Evolutionary conservation across 139 green algal genomes (phyloP).

Genomic region (Chlorella sorokiniana): DNA sequence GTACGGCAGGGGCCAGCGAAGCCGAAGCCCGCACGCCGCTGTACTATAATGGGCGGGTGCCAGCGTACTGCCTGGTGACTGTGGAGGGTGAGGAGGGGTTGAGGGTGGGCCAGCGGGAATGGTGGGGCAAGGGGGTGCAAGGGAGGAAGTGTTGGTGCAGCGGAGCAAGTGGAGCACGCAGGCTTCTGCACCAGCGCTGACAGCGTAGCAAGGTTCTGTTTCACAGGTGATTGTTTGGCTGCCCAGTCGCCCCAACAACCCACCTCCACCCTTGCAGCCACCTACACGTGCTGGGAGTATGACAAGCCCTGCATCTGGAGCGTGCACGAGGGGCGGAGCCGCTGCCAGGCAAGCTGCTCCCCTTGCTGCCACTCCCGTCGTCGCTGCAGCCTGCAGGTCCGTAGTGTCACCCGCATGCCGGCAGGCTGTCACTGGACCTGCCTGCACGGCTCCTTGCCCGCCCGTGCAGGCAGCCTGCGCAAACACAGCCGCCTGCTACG

Average conservation of each 20-base stretch:
- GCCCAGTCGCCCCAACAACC: too few relatives aligned
- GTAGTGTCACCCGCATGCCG: too few relatives aligned
- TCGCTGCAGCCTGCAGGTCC: not conserved
- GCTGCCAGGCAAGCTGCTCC: not conserved
- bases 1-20: not conserved
- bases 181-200: too few relatives aligned
- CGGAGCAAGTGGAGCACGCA: not conserved
- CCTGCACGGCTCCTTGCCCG: not conserved
- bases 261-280: not conserved
- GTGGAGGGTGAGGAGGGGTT: not conserved
- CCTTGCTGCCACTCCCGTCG: not conserved
- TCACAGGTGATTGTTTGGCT: too few relatives aligned
- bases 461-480: not conserved
- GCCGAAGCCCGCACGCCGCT: not conserved
- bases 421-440: too few relatives aligned
- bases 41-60: constrained; percentile 7
- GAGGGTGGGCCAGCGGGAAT: not conserved
- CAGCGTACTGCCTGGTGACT: not conserved
- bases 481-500: not conserved
- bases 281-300: not conserved
- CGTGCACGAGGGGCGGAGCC: not conserved
- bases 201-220: too few relatives aligned
- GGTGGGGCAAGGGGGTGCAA: not conserved
- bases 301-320: constrained; percentile 13
- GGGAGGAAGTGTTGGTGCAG: not conserved